A percentile compares a stretch with the other conserved stretches of the same genome.
These are phyloP conservation scores for Talaromyces wortmannii DNA, from an alignment of 495 filamentous ascomycete genomes.

Conservation along the genomic window DNA sequence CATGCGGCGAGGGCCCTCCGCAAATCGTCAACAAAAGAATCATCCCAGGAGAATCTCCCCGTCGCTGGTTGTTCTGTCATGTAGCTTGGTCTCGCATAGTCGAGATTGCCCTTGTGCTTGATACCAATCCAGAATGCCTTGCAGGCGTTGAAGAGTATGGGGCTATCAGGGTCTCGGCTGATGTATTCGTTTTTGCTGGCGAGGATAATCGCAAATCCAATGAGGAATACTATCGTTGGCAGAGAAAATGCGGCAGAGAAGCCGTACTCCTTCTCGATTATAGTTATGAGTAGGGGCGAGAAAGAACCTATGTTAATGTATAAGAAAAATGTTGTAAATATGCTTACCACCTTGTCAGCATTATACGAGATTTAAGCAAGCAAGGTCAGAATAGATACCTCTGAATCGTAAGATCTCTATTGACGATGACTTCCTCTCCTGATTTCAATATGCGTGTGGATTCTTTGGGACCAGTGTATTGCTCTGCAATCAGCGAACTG, in stretches of 20 bases:
- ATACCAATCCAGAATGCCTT: conserved; percentile 18
- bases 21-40: conserved; percentile 58
- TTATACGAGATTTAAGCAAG: neutral
- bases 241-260: conserved; percentile 59
- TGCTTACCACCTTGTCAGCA: conserved; percentile 2
- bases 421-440: conserved; percentile 61
- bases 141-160: conserved; percentile 35
- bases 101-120: conserved; percentile 14
- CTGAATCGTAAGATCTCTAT: conserved; percentile 49
- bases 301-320: conserved; percentile 43
- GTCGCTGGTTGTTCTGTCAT: neutral
- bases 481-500: conserved; percentile 45
- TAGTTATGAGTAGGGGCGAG: conserved; percentile 17
- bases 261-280: conserved; percentile 35
- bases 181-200: conserved; percentile 18
- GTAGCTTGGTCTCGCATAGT: conserved; percentile 11
- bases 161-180: conserved; percentile 31
- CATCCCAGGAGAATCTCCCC: conserved; percentile 38
- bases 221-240: conserved; percentile 16
- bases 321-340: conserved; percentile 38
- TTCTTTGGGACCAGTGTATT: conserved; percentile 36
- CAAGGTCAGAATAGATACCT: neutral
- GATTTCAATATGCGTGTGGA: conserved; percentile 29
- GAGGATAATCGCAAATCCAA: conserved; percentile 4
- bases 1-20: conserved; percentile 53